Evolutionary conservation across 202 grass and related monocot species (phyloP), one percentile per base, ranked within the genome.

Genomic region (Bolboschoenoplectus hybrid): DNA sequence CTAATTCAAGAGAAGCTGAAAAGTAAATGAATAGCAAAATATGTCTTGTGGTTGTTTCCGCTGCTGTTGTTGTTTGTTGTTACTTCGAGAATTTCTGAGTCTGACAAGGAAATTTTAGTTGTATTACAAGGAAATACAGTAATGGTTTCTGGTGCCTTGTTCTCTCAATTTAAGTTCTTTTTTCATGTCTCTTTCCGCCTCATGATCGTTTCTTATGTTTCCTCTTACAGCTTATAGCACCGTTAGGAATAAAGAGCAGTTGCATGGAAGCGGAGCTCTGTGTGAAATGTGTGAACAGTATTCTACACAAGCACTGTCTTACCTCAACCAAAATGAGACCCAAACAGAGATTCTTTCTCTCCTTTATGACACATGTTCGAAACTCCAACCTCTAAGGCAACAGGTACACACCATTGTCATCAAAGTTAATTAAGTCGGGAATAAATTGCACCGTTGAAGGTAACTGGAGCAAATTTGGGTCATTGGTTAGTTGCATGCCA

Each of bases 241-340:
- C 26, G 72, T 39, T 6, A 39, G 64, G 9, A 40, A 35, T 40
- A 4, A 67, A 39, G 34, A 46, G 41, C 41, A 87, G 32, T 74
- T 69, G n/a, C 66, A 41, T 87, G 87, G 32, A 91, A 89, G 84
- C 65, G 81, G 84, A 91, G 85, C 88, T 44, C 4, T 95, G 3
- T 97, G 95, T 91, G 84, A 81, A 11, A 60, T 98, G 67, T 95
- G 93, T 60, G 93, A 98, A 85, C 89, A 89, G 14, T 98, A 88
- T 82, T 89, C 87, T 43, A 50, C 83, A 17, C 61, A 89, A 85
- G 88, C 87, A 58, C 17, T 93, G 34, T 11, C 84, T 75, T 95
- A 91, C 75, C 84, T 98, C 35, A 44, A 36, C 73, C 89, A 93
- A 87, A 93, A 98, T 2, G 85, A 98, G 80, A 95, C 95, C 9